These are phyloP conservation scores for Kwoniella mangroviensis DNA, from an alignment of 768 basidiomycete species.

Conservation along the genomic window DNA sequence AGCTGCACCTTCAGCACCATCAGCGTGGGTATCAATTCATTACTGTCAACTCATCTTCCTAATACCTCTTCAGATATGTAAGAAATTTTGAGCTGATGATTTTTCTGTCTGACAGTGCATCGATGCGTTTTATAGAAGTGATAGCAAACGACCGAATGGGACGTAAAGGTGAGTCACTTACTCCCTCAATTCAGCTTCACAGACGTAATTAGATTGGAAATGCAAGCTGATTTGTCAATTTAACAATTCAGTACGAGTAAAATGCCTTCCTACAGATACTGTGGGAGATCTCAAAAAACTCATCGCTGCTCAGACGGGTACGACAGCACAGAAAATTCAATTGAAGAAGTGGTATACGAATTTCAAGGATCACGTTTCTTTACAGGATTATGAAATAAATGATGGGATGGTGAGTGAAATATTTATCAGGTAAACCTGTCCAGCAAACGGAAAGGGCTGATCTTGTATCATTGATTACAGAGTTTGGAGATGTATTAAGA, in stretches of 20 bases:
- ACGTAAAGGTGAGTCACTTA: constrained; percentile 72
- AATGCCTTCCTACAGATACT: constrained; percentile 88
- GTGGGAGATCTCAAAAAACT: constrained; percentile 97
- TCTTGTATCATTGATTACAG: constrained; percentile 23
- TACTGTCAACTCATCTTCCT: neutral
- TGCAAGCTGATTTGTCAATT: neutral
- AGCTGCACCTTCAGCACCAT: constrained; percentile 24
- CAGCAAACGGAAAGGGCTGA: constrained; percentile 1
- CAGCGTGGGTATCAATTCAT: constrained; percentile 11
- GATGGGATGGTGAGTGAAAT: constrained; percentile 58
- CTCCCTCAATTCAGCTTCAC: constrained; percentile 6
- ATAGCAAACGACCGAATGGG: constrained; percentile 96
- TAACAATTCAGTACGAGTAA: constrained; percentile 74
- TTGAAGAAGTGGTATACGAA: constrained; percentile 98
- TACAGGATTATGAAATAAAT: constrained; percentile 58
- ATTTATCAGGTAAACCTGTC: constrained; percentile 4
- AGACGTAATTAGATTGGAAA: neutral
- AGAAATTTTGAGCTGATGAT: neutral
- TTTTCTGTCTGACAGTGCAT: constrained; percentile 16
- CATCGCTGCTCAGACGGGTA: constrained; percentile 95
- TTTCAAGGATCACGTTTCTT: constrained; percentile 80
- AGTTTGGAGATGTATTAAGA: constrained; percentile 58
- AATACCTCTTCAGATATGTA: neutral
- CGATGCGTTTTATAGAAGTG: constrained; percentile 63
- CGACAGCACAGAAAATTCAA: constrained; percentile 79